phyloP scores from a whole-genome alignment of 225 moss, liverwort and hornwort genomes.

The Bryoerythrophyllum caledonicum region DNA sequence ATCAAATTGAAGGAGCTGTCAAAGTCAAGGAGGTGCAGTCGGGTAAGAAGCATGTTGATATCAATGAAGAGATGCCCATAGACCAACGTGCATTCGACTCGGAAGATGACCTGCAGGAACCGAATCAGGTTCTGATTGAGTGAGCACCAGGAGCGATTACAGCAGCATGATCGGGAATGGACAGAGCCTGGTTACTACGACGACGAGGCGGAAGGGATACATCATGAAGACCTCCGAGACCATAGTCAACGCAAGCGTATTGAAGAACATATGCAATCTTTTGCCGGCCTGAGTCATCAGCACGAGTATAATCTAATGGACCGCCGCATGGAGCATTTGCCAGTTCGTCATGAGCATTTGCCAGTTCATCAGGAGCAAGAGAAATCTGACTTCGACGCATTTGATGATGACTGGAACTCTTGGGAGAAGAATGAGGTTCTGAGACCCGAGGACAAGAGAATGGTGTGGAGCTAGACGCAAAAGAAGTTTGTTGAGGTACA shows the following conservation, averaged over 20 bases:
- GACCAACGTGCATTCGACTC: not conserved
- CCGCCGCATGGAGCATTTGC: not conserved
- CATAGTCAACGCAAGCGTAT: not conserved
- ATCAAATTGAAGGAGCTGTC: not conserved
- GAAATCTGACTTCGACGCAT: not conserved
- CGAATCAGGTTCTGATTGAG: constrained; percentile 14
- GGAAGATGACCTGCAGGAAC: not conserved
- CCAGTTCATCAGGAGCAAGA: not conserved
- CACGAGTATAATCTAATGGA: not conserved
- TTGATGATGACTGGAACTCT: constrained; percentile 19
- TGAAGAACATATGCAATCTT: not conserved
- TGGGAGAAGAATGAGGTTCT: constrained; percentile 33
- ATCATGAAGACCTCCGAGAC: not conserved
- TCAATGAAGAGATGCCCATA: constrained; percentile 12
- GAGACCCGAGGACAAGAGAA: constrained; percentile 26
- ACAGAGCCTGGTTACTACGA: not conserved
- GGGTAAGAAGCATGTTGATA: not conserved
- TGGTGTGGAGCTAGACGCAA: constrained; percentile 10
- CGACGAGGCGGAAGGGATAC: not conserved
- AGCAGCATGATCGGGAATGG: constrained; percentile 15
- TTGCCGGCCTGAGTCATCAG: not conserved
- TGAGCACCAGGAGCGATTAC: constrained; percentile 21
- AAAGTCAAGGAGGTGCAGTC: not conserved
- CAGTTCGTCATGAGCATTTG: not conserved
- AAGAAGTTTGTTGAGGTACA: constrained; percentile 13